A percentile compares a stretch with the other conserved stretches of the same genome.
These are phyloP conservation scores for Phaeoacremonium minimum DNA, from an alignment of 2,329 filamentous ascomycete genomes.

Conservation along the genomic window DNA sequence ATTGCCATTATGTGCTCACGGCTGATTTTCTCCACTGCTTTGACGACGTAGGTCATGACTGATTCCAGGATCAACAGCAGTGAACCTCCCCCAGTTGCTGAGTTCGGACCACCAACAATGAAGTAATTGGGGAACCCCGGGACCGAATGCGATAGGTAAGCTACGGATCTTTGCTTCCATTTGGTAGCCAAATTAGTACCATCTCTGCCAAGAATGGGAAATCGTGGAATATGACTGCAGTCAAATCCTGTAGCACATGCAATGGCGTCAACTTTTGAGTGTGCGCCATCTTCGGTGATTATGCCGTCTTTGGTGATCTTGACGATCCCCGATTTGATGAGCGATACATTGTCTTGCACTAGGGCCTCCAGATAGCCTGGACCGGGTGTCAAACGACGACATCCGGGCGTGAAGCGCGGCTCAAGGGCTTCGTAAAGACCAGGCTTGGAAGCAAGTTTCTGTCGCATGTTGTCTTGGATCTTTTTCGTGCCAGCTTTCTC, in stretches of 20 bases:
- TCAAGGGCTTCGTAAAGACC: conserved; percentile 10
- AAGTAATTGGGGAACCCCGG: conserved; percentile 64
- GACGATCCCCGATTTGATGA: conserved; percentile 22
- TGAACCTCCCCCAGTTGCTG: not conserved
- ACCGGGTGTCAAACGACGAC: conserved; percentile 16
- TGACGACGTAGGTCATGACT: not conserved
- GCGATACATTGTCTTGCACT: conserved; percentile 21
- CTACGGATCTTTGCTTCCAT: conserved; percentile 39
- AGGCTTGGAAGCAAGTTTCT: conserved; percentile 19
- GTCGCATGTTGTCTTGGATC: conserved; percentile 24
- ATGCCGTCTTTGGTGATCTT: conserved; percentile 15
- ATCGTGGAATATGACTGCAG: not conserved
- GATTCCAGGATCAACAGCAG: conserved; percentile 1
- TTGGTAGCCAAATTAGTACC: not conserved
- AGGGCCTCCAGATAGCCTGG: conserved; percentile 16
- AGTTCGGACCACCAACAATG: conserved; percentile 6
- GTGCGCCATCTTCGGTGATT: not conserved
- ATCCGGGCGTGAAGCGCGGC: conserved; percentile 10
- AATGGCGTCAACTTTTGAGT: conserved; percentile 1
- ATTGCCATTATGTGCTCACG: not conserved
- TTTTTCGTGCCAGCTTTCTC: conserved; percentile 20
- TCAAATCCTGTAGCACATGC: conserved; percentile 1
- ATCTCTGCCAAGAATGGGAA: not conserved
- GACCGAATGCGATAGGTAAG: conserved; percentile 58
- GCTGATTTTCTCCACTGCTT: conserved; percentile 1